Base-by-base conservation (phyloP, 306 rosid species). In the Prunus kanzakura region DNA sequence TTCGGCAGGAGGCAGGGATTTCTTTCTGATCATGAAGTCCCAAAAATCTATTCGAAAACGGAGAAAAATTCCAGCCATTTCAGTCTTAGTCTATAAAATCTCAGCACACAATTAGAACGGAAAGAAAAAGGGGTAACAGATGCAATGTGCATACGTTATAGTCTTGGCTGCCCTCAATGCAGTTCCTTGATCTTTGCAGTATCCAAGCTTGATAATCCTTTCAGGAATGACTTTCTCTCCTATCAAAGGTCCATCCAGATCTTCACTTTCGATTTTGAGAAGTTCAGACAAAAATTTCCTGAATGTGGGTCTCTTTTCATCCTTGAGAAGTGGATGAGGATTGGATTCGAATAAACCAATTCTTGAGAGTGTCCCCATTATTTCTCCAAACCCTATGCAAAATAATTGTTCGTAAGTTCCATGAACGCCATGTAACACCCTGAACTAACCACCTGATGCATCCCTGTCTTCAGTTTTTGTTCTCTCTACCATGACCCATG, bases 301-400 rank as follows among this genome's bases (percentile, higher is more conserved):
- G 78, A 92, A 88, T 49, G 91, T 85, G 3, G 88, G 86, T 72
- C 83, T 88, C 86, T 72, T 82, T 71, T 52, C 88, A 80, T 86
- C 80, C 86, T 80, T 69, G 38, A 91, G 86, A 76, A 82, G 68
- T 16, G 91, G 85, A 84, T 88, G 93, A 71, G 74, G 84, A 83
- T 92, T 91, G 1, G 76, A 41, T 68, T 73, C 61, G 73, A 95
- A 91, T 54, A 92, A 79, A 71, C 99, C 99, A 80, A 89, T 89
- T 86, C 89, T 90, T 79, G 93, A 79, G 64, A 95, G 82, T 69
- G 91, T 83, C 38, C 86, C 97, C 99, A 95, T 95, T 79, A 92
- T 89, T 82, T 90, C 86, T 76, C 97, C 35, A 72, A 92, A 95
- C 11, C 99, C 97, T 95, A 76, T 11, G 61, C 71, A 74, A 32